These are phyloP conservation scores for Ceratocystis ficicola DNA, from an alignment of 2,329 filamentous ascomycete species.

Conservation along the genomic window DNA sequence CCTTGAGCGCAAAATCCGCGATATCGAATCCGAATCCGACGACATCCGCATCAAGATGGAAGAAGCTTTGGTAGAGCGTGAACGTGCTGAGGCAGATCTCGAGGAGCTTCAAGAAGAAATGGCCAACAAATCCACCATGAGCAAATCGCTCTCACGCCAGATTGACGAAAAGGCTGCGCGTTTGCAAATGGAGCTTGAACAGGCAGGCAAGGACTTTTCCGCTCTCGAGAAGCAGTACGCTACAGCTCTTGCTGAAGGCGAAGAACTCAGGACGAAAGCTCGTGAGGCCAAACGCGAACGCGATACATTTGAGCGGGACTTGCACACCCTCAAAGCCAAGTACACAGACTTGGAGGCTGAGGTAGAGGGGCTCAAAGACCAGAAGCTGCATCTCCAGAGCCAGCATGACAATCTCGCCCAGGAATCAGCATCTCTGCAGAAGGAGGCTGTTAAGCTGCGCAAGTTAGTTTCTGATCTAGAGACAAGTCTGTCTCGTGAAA, in stretches of 20 bases:
- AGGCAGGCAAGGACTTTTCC: slow-evolving; percentile 37
- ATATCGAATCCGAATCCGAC: slow-evolving; percentile 42
- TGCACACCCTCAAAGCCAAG: slow-evolving; percentile 33
- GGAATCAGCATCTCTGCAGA: slow-evolving; percentile 55
- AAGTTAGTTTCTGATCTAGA: slow-evolving; percentile 38
- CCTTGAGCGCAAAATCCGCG: slow-evolving; percentile 43
- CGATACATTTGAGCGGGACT: slow-evolving; percentile 32
- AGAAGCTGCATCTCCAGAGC: slow-evolving; percentile 57
- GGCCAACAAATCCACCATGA: slow-evolving; percentile 65
- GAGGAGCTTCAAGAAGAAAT: slow-evolving; percentile 63
- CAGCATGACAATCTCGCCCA: slow-evolving; percentile 54
- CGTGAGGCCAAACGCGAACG: slow-evolving; percentile 36
- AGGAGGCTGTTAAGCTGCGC: slow-evolving; percentile 44
- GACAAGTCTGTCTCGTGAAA: slow-evolving; percentile 40
- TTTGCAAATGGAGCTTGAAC: slow-evolving; percentile 54
- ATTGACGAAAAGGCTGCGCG: slow-evolving; percentile 57
- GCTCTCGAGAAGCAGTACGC: slow-evolving; percentile 41
- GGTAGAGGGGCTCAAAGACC: slow-evolving; percentile 45
- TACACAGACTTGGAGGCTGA: slow-evolving; percentile 42
- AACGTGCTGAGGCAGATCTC: slow-evolving; percentile 46
- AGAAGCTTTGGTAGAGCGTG: slow-evolving; percentile 42
- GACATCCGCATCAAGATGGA: slow-evolving; percentile 44
- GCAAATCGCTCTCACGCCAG: slow-evolving; percentile 62
- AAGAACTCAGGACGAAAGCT: slow-evolving; percentile 35
- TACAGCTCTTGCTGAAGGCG: slow-evolving; percentile 37